Evolutionary conservation across 176 grass and related monocot genomes (phyloP).

Genomic region (Chloris gayana): DNA sequence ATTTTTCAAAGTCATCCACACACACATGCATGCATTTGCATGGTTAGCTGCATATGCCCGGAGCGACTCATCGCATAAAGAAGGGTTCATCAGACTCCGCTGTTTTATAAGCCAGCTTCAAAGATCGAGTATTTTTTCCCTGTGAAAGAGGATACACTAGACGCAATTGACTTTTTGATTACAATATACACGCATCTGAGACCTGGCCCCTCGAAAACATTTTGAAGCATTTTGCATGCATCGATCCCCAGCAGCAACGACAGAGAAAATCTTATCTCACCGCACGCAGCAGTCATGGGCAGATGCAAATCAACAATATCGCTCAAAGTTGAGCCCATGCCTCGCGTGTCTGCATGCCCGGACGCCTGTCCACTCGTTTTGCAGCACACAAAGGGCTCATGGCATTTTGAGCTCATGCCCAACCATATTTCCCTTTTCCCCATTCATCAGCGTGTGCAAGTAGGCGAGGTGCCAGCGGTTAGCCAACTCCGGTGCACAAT

Average conservation of each 20-base stretch:
- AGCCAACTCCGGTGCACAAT: slow-evolving; percentile 12
- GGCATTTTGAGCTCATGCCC: not conserved
- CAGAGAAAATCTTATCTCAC: too few species aligned
- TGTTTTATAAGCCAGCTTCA: not conserved
- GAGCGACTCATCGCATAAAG: not conserved
- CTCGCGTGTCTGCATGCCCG: not conserved
- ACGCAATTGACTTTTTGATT: slow-evolving; percentile 22
- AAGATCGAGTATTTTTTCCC: not conserved
- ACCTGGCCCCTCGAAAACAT: not conserved
- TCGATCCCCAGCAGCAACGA: too few species aligned
- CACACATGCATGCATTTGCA: not conserved
- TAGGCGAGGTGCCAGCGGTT: slow-evolving; percentile 15
- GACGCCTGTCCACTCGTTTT: not conserved
- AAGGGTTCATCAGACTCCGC: not conserved
- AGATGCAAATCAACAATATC: not conserved
- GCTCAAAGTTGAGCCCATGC: not conserved
- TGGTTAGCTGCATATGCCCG: too few species aligned
- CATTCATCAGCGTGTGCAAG: not conserved
- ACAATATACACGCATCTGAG: not conserved
- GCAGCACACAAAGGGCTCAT: not conserved
- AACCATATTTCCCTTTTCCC: not conserved
- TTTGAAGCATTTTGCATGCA: not conserved
- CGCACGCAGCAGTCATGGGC: not conserved
- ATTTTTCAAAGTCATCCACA: not conserved
- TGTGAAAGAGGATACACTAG: not conserved